These are phyloP conservation scores for Fusarium chlamydosporum DNA, from an alignment of 2,329 filamentous ascomycete species.

Conservation along the genomic window DNA sequence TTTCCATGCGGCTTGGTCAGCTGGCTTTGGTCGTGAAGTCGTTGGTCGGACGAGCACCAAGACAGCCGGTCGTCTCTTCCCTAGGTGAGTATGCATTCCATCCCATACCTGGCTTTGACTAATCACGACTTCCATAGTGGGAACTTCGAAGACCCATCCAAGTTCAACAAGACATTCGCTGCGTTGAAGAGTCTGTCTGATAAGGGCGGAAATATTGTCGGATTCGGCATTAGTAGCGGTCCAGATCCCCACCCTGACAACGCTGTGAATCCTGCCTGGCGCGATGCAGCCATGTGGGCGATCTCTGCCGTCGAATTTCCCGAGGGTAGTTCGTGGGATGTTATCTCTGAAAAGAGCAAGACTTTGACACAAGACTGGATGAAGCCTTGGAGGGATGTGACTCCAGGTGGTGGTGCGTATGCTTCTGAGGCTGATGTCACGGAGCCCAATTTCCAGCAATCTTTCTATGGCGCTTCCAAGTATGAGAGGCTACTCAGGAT, in stretches of 20 bases:
- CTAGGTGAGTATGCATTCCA: slow-evolving; percentile 18
- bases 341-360: slow-evolving; percentile 36
- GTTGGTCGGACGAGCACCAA: slow-evolving; percentile 34
- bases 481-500: slow-evolving; percentile 40
- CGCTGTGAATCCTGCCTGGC: slow-evolving; percentile 65
- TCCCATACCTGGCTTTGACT: background rate
- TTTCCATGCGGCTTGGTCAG: slow-evolving; percentile 44
- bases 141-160: slow-evolving; percentile 40
- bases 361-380: slow-evolving; percentile 48
- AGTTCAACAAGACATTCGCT: slow-evolving; percentile 54
- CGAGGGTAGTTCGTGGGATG: slow-evolving; percentile 29
- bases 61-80: slow-evolving; percentile 46
- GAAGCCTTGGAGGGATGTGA: slow-evolving; percentile 47
- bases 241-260: slow-evolving; percentile 55
- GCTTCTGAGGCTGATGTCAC: slow-evolving; percentile 44
- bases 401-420: slow-evolving; percentile 40
- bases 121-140: slow-evolving; percentile 1
- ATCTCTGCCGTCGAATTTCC: slow-evolving; percentile 55
- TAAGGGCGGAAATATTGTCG: slow-evolving; percentile 58
- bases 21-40: slow-evolving; percentile 37
- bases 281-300: slow-evolving; percentile 57
- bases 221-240: slow-evolving; percentile 57
- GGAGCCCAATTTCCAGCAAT: slow-evolving; percentile 46
- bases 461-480: slow-evolving; percentile 40
- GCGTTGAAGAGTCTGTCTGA: slow-evolving; percentile 58